A percentile compares a stretch with the other conserved stretches of the same genome.
Evolutionary conservation across 192 early-diverging fungal species (phyloP).

Genomic region (Cetraspora pellucida): DNA sequence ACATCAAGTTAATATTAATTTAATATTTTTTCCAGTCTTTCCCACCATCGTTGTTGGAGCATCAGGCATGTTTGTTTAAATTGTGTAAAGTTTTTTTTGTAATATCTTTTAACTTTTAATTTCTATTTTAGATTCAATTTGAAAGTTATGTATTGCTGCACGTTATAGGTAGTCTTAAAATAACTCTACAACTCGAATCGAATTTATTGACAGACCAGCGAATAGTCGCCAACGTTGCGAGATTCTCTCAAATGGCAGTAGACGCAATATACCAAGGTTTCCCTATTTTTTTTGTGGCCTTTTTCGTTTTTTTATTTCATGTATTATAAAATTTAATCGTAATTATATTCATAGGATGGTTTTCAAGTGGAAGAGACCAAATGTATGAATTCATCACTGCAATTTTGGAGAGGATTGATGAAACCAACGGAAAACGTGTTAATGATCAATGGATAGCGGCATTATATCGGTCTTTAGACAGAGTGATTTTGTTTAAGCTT

Average conservation of each 20-base stretch:
- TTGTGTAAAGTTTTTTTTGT: conserved; percentile 5
- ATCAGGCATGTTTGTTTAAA: conserved; percentile 31
- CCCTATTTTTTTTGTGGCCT: too few species aligned
- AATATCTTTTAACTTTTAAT: background rate
- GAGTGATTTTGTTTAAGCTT: conserved; percentile 55
- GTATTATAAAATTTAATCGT: background rate
- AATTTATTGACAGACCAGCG: conserved; percentile 42
- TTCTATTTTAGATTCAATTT: conserved; percentile 43
- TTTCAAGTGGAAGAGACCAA: conserved; percentile 48
- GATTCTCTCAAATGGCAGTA: conserved; percentile 44
- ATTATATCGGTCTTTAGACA: conserved; percentile 53
- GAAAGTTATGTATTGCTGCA: conserved; percentile 50
- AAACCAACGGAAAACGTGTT: conserved; percentile 13
- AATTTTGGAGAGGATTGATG: conserved; percentile 50
- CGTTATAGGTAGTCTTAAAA: conserved; percentile 46
- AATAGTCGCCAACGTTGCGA: conserved; percentile 50
- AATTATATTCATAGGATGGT: conserved; percentile 41
- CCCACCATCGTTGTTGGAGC: conserved; percentile 40
- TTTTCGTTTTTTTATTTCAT: background rate
- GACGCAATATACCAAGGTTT: conserved; percentile 56
- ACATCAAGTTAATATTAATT: background rate
- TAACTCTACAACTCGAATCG: conserved; percentile 45
- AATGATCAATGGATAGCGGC: conserved; percentile 40
- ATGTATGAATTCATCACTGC: conserved; percentile 55
- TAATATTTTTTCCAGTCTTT: conserved; percentile 35